Conservation (phyloP, 2,329 filamentous ascomycete species). For the Diaporthe vexans region DNA sequence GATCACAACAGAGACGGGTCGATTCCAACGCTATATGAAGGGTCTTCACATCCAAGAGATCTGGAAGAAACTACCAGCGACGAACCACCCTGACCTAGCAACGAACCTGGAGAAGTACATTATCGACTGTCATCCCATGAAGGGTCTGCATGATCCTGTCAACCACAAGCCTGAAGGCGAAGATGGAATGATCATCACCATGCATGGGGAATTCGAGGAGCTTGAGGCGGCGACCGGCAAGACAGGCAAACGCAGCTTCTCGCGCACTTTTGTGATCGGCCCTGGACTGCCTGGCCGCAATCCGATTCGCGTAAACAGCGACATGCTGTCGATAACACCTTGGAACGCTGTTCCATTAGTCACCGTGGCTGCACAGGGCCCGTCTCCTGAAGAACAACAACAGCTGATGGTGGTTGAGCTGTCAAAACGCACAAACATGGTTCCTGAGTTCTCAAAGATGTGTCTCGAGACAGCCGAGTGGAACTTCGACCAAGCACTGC, state of each 20-base stretch:
- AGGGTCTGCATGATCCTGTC: conserved; percentile 78
- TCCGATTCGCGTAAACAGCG: conserved; percentile 81
- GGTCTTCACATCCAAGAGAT: conserved; percentile 76
- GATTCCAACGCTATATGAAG: conserved; percentile 75
- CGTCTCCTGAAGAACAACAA: conserved; percentile 63
- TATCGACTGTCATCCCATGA: conserved; percentile 83
- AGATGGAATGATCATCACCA: conserved; percentile 81
- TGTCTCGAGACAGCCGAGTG: conserved; percentile 85
- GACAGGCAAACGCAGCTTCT: conserved; percentile 81
- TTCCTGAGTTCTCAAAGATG: conserved; percentile 80
- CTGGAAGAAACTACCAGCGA: conserved; percentile 80
- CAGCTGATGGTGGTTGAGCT: conserved; percentile 82
- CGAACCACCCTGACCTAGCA: conserved; percentile 80
- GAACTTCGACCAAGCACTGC: conserved; percentile 82
- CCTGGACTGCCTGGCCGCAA: conserved; percentile 76
- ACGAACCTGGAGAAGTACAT: conserved; percentile 80
- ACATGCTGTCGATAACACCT: conserved; percentile 81
- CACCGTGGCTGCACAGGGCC: conserved; percentile 43
- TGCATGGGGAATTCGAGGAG: conserved; percentile 91
- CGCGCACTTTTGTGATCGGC: conserved; percentile 83
- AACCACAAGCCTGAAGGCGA: conserved; percentile 76
- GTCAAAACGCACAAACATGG: conserved; percentile 85
- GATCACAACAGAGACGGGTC: conserved; percentile 69
- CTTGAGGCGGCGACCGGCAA: conserved; percentile 68
- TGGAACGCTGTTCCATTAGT: conserved; percentile 67